Conservation (phyloP, 1,284 basidiomycete species). For the Heterobasidion irregulare region DNA sequence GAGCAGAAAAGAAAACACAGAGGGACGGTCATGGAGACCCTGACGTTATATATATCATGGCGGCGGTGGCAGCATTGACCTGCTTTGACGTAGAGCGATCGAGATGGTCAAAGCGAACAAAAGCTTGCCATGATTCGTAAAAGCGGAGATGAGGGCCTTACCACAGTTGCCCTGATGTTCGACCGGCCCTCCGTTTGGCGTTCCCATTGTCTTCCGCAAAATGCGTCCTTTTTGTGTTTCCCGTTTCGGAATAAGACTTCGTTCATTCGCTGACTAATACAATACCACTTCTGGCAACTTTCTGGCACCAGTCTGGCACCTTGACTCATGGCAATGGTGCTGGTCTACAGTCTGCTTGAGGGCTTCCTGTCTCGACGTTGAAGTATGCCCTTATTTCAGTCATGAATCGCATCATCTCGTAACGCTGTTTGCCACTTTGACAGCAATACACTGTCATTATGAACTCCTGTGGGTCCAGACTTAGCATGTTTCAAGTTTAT, state of each 20-base stretch:
- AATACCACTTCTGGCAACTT: conserved; percentile 5
- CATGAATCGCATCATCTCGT: too few species aligned
- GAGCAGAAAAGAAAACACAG: too few species aligned
- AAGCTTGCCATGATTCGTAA: not conserved
- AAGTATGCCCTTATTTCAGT: too few species aligned
- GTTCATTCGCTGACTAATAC: not conserved
- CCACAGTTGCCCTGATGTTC: not conserved
- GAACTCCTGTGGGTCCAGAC: too few species aligned
- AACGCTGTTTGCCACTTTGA: too few species aligned
- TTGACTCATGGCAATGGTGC: not conserved
- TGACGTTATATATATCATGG: not conserved
- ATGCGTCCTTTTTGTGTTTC: not conserved
- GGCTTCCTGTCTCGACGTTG: too few species aligned
- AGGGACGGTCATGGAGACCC: too few species aligned
- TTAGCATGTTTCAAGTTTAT: too few species aligned
- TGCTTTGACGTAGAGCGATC: not conserved
- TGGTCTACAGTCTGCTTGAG: too few species aligned
- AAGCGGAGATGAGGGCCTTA: not conserved
- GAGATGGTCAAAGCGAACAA: not conserved
- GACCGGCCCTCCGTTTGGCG: not conserved
- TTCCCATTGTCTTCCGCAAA: not conserved
- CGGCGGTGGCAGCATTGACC: not conserved
- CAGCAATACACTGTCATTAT: too few species aligned
- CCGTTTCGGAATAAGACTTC: not conserved
- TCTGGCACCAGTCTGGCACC: too few species aligned